Percentiles rank a stretch among this genome's conserved stretches.
Conservation (phyloP, 2,329 filamentous ascomycete genomes). For the Fusarium pseudonygamai region DNA sequence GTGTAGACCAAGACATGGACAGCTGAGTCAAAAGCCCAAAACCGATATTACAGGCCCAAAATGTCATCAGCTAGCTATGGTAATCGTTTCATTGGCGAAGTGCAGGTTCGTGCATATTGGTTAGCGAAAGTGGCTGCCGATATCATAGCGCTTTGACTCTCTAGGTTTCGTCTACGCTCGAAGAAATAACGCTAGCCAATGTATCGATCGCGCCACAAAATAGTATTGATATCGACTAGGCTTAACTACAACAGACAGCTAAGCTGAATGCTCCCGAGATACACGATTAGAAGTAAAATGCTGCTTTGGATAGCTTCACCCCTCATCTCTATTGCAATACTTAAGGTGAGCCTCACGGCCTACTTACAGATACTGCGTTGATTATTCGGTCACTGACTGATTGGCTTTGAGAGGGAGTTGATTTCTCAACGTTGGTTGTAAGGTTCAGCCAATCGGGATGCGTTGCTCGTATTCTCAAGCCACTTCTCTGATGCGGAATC, state of each 20-base stretch:
- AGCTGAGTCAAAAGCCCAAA: not conserved
- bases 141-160: not conserved
- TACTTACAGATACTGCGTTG: not conserved
- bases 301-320: not conserved
- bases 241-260: not conserved
- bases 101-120: not conserved
- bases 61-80: not conserved
- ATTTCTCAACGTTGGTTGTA: not conserved
- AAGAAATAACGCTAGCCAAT: not conserved
- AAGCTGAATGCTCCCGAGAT: not conserved
- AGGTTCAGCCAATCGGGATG: not conserved
- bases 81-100: not conserved
- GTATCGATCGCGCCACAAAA: not conserved
- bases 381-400: not conserved
- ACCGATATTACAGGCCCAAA: not conserved
- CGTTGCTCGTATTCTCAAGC: not conserved
- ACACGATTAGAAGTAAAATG: not conserved
- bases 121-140: not conserved
- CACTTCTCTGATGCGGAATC: too few relatives aligned
- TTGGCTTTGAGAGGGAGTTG: accelerated
- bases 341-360: not conserved
- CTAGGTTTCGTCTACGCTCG: not conserved
- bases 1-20: not conserved
- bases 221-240: not conserved
- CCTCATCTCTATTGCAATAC: not conserved